Base-by-base conservation (phyloP, 2,329 filamentous ascomycete species). In the Phialophora tarda region DNA sequence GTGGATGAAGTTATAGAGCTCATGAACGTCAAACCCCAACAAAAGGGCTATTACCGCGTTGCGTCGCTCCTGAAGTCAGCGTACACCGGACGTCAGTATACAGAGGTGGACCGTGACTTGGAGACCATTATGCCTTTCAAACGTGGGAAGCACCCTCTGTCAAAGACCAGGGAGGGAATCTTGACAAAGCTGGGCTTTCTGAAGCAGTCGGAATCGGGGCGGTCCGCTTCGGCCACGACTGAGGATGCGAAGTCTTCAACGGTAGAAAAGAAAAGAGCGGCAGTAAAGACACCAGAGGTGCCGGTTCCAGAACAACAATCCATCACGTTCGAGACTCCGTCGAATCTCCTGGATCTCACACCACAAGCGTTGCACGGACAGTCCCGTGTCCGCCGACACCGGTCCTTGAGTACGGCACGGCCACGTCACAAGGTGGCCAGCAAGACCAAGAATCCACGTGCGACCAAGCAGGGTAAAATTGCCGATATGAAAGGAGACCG, bases 61-160 rank as follows among this genome's bases (percentile, higher is more conserved):
- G 41, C 54, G 24, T n/a, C 64, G 8, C 62, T 17, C 21, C 64
- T 66, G 17, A 51, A 62, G 30, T 32, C 44, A 3, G 41, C 32
- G 3, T 66, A 66, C 12, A 21, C 47, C 12, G 64, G 59, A 26
- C 59, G 51, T 1, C 47, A 34, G n/a, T 66, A 58, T 38, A 23
- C 53, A 26, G 58, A 57, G 47, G 53, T 66, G 64, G 53, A 66
- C 53, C 32, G 38, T 30, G 64, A 66, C 26, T 59, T 66, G n/a
- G 26, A 38, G 17, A 21, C n/a, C 7, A 24, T 66, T n/a, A 54
- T 55, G 50, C 50, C 23, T 17, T 47, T 62, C n/a, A 56, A 26
- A n/a, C 54, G 51, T 11, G 47, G 51, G 51, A 56, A 56, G 48
- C 30, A 62, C 12, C 30, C 30, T 34, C 41, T 59, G 4, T 47